These are phyloP conservation scores for Blastobotrys capitulatus DNA, from an alignment of 1,139 yeast species.

Conservation along the genomic window DNA sequence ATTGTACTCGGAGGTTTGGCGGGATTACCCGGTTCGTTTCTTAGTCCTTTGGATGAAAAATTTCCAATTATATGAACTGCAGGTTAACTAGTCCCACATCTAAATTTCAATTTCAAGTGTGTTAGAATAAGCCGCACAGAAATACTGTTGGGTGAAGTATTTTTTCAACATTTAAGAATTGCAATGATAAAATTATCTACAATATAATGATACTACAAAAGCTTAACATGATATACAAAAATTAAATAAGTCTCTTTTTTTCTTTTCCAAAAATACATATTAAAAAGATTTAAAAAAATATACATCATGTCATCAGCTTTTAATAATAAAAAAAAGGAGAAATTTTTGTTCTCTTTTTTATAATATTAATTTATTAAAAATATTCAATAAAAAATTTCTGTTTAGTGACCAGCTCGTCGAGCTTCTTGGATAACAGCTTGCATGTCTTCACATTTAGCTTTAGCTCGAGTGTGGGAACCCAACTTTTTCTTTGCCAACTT, in stretches of 20 bases:
- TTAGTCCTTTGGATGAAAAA: too few relatives aligned
- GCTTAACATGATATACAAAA: too few relatives aligned
- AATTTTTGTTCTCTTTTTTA: background rate
- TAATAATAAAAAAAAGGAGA: background rate
- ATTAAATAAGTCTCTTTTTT: background rate
- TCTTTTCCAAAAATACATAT: background rate
- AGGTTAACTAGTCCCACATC: too few relatives aligned
- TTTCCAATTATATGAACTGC: too few relatives aligned
- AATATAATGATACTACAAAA: too few relatives aligned
- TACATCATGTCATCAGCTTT: conserved; percentile 2
- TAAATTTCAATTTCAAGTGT: too few relatives aligned
- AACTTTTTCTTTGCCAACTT: conserved; percentile 99
- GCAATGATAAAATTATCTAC: too few relatives aligned
- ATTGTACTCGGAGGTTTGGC: too few relatives aligned
- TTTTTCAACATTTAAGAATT: too few relatives aligned
- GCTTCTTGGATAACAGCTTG: conserved; percentile 95
- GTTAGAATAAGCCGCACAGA: too few relatives aligned
- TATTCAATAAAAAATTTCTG: background rate
- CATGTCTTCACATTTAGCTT: conserved; percentile 99
- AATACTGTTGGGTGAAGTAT: too few relatives aligned
- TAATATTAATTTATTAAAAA: background rate
- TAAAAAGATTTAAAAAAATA: background rate
- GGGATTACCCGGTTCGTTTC: too few relatives aligned
- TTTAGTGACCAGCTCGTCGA: conserved; percentile 53
- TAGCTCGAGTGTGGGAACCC: conserved; percentile 99